Evolutionary conservation across 169 alveolate species (phyloP).

Genomic region (Ichthyophthirius multifiliis): DNA sequence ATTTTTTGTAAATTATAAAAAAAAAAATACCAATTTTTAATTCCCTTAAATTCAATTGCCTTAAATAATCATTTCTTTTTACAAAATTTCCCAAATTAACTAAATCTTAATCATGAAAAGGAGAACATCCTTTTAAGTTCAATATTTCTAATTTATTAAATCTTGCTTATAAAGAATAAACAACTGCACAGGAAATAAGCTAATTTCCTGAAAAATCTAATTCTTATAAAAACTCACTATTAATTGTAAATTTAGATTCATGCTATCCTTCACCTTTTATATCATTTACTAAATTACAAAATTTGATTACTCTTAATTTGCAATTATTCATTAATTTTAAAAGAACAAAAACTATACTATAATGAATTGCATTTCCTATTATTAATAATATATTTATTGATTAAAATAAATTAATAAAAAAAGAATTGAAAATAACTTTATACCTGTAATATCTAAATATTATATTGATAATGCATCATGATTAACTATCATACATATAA

Average conservation of each 20-base stretch:
- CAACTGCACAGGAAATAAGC: background rate
- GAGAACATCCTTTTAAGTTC: background rate
- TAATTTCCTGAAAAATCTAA: slow-evolving; percentile 1
- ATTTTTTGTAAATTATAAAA: background rate
- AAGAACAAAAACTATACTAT: slow-evolving; percentile 1
- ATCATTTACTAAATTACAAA: background rate
- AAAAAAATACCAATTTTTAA: background rate
- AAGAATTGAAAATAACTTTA: background rate
- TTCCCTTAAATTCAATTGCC: background rate
- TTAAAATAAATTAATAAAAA: background rate
- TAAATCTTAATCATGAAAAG: slow-evolving; percentile 5
- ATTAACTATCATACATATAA: background rate
- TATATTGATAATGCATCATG: background rate
- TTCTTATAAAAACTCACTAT: background rate
- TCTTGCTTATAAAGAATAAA: background rate
- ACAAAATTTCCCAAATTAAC: background rate
- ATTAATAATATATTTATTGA: background rate
- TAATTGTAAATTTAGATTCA: slow-evolving; percentile 2
- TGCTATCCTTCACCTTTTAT: background rate
- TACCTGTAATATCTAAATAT: background rate
- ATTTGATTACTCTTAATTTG: background rate
- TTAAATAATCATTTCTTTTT: background rate
- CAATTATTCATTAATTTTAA: background rate
- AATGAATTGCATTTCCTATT: background rate
- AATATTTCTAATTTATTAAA: background rate